Base-by-base conservation (phyloP, 2,329 filamentous ascomycete species). In the Trichoderma gracile region DNA sequence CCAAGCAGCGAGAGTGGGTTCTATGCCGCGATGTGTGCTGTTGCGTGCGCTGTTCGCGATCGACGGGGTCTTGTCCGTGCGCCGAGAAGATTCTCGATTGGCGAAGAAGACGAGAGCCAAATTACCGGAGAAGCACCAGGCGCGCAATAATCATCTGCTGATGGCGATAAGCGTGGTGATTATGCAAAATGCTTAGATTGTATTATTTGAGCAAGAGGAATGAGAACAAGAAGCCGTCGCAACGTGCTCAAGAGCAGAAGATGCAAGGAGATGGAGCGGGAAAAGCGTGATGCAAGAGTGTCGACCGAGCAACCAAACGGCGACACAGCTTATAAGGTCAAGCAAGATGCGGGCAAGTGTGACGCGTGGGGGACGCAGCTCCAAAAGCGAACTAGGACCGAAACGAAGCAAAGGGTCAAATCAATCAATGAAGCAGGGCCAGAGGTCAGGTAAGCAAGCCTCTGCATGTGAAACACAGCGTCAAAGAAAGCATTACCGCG, bases 291-390 rank as follows among this genome's bases (percentile, higher is more conserved):
- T 57, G 61, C 30, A 55, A 57, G 30, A 56, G 61, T 52, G 54
- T 64, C 54, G 62, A 58, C 62, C 54, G 54, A 64, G 62, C 62
- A 58, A 64, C 62, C 53, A 33, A 23, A 30, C 43, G 45, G 49
- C 47, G 23, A 30, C 45, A 46, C 58, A 64, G 40, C 58, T 57
- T 63, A 21, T 55, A 49, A 56, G 33, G 52, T 42, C 33, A 43
- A 56, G 52, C 33, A 43, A 56, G 52, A 33, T 43, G 40, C 46
- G 33, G 52, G 55, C n/a, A 19, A 38, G 49, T 38, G 33, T 63
- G 42, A 47, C 61, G 52, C 43, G 49, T n/a, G 23, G 52, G 43
- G 21, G 21, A 59, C 47, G 21, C 53, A n/a, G 46, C 45, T n/a
- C 27, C 7, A 45, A 14, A 14, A 38, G 33, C 45, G 21, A 25